Conservation (phyloP, 768 basidiomycete genomes). For the Collybia mongolica region DNA sequence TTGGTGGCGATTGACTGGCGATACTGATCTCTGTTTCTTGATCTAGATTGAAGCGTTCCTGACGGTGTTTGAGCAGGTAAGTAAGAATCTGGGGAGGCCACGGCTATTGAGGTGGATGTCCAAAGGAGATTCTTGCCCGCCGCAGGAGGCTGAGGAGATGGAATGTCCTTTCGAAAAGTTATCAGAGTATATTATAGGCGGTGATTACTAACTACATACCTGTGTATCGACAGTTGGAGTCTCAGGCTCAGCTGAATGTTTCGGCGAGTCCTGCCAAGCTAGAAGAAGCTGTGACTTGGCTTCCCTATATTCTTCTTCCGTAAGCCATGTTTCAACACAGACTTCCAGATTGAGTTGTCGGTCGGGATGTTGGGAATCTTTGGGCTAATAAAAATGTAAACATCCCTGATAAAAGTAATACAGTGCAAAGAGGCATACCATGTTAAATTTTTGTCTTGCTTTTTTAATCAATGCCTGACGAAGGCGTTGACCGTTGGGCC, state of each 20-base stretch:
- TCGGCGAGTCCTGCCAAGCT: constrained; percentile 67
- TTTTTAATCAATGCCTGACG: constrained; percentile 73
- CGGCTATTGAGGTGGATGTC: constrained; percentile 46
- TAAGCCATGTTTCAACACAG: constrained; percentile 77
- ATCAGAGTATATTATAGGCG: constrained; percentile 6
- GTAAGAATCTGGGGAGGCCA: constrained; percentile 27
- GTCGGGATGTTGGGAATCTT: constrained; percentile 79
- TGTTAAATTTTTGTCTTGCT: constrained; percentile 64
- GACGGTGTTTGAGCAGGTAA: constrained; percentile 31
- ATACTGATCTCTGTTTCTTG: constrained; percentile 30
- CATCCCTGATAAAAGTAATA: background rate
- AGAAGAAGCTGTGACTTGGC: constrained; percentile 61
- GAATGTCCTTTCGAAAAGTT: constrained; percentile 12
- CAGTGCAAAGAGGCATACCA: constrained; percentile 50
- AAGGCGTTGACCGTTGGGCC: constrained; percentile 65
- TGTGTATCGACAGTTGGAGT: constrained; percentile 36
- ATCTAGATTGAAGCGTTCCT: constrained; percentile 13
- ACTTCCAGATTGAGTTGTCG: constrained; percentile 65
- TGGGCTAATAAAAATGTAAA: constrained; percentile 44
- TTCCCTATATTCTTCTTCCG: constrained; percentile 67
- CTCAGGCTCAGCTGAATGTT: constrained; percentile 40
- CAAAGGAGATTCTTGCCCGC: constrained; percentile 75
- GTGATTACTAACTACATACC: constrained; percentile 19
- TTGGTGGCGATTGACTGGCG: constrained; percentile 48
- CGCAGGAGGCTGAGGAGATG: constrained; percentile 17